phyloP scores from a whole-genome alignment of 805 yeast species.

The Ogataea trehalophila region DNA sequence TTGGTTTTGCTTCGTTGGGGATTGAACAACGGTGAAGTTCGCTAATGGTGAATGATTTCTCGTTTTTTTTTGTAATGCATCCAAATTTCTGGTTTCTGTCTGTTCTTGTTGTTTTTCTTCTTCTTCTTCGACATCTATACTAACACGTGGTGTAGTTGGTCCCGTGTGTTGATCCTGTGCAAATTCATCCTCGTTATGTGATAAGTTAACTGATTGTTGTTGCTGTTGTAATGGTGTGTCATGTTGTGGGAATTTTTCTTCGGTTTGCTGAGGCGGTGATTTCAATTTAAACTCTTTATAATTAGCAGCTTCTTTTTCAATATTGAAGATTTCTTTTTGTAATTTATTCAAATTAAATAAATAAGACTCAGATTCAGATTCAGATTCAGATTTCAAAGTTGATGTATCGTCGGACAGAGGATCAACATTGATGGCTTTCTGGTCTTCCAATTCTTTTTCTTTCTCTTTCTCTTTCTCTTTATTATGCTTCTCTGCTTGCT shows the following conservation, averaged over 20 bases:
- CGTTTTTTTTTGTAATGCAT: neutral
- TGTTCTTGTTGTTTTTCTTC: neutral
- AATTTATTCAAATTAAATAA: conserved; percentile 45
- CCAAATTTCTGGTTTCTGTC: neutral
- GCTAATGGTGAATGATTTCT: conserved; percentile 10
- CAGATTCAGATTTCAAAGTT: neutral
- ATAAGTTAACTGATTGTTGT: neutral
- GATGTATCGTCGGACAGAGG: neutral
- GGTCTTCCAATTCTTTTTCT: neutral
- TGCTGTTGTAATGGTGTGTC: conserved; percentile 1
- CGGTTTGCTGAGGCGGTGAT: conserved; percentile 2
- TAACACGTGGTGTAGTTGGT: neutral
- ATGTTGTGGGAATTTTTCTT: neutral
- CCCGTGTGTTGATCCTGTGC: neutral
- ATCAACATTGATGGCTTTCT: neutral
- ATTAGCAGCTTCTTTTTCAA: conserved; percentile 33
- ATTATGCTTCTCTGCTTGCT: conserved; percentile 23
- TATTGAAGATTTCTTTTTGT: conserved; percentile 38
- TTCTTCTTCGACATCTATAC: neutral
- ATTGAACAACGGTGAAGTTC: conserved; percentile 17
- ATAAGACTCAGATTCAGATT: conserved; percentile 6
- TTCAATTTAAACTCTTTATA: conserved; percentile 18
- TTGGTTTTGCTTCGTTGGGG: conserved; percentile 1
- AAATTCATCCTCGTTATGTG: conserved; percentile 3
- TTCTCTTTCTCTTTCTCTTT: conserved; percentile 18